Percentiles rank a stretch among this genome's conserved stretches.
Conservation (phyloP, 1,284 basidiomycete species). For the Wallemia mellicola region DNA sequence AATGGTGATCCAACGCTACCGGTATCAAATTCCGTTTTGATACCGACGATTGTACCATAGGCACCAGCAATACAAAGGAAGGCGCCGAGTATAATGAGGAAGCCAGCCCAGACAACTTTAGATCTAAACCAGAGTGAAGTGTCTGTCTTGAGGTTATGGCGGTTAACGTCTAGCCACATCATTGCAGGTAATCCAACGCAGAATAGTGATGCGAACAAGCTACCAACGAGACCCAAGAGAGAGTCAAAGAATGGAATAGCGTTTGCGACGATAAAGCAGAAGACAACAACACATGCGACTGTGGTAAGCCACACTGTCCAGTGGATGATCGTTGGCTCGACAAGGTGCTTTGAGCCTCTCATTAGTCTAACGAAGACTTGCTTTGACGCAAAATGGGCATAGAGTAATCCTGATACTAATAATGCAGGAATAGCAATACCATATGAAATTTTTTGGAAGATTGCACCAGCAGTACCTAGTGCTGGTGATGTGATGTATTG, state of each 20-base stretch:
- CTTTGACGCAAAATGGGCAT: slow-evolving; percentile 19
- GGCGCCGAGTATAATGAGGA: slow-evolving; percentile 22
- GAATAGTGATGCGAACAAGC: slow-evolving; percentile 29
- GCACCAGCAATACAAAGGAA: slow-evolving; percentile 27
- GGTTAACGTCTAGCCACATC: slow-evolving; percentile 12
- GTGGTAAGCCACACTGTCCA: slow-evolving; percentile 27
- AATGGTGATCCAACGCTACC: slow-evolving; percentile 24
- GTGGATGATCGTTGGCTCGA: slow-evolving; percentile 26
- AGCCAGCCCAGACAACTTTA: slow-evolving; percentile 16
- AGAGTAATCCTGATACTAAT: slow-evolving; percentile 10
- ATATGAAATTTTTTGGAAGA: slow-evolving; percentile 15
- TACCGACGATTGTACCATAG: slow-evolving; percentile 20
- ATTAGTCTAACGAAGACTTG: slow-evolving; percentile 30
- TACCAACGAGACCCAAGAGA: slow-evolving; percentile 13
- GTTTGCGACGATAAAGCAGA: slow-evolving; percentile 10
- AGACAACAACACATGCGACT: slow-evolving; percentile 19
- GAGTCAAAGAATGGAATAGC: slow-evolving; percentile 3
- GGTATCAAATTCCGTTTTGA: slow-evolving; percentile 12
- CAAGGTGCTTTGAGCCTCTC: slow-evolving; percentile 26
- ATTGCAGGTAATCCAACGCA: slow-evolving; percentile 1
- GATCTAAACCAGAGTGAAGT: slow-evolving; percentile 8
- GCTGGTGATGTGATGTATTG: slow-evolving; percentile 17
- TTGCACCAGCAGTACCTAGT: slow-evolving; percentile 15
- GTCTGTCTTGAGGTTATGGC: slow-evolving; percentile 5
- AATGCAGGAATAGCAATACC: slow-evolving; percentile 14